Evolutionary conservation across 2,329 filamentous ascomycete species (phyloP), one percentile per base, ranked within the genome.

Genomic region (Beauveria caledonica): DNA sequence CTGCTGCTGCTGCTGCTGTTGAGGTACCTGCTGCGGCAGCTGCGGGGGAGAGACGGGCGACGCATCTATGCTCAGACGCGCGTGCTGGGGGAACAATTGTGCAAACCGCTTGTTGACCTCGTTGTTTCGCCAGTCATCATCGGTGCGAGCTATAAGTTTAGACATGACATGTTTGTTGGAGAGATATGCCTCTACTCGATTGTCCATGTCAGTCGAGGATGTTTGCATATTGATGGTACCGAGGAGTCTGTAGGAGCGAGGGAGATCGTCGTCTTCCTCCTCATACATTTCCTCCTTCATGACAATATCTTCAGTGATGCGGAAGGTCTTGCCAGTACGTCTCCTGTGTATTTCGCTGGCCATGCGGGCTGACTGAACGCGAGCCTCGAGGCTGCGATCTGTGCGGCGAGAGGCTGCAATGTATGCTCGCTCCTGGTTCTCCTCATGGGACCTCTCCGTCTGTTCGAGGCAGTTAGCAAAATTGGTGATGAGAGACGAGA

Each of bases 261-360:
- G 86, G 25, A 90, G 71, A 60, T 92, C 89, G 66, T 96, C 90
- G 58, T 96, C 92, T 69, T 96, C 90, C 72, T 96, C 92, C 69
- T 96, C 92, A 70, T 97, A 97, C 90, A 96, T 96, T 71, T 95
- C 91, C 71, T 96, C 92, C 64, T 90, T 92, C 66, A 89, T 78
- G 13, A 96, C 92, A 27, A 94, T 92, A 68, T 94, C 84, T 72
- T 92, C 88, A 27, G 88, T 92, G 61, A 97, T 89, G 66, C 86
- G 86, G 62, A 97, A 80, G 2, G 83, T 85, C 66, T 91, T 89
- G 44, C 92, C 93, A 0, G 92, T 96, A 19, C 92, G 86, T 71
- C 87, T 84, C 76, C 92, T 91, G 79, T 96, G 92, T 42, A 96
- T 90, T 68, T 91, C 86, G n/a, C 92, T 96, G 6, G 92, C 92